phyloP scores from a whole-genome alignment of 2,329 filamentous ascomycete species.

The Thelonectria rubi region DNA sequence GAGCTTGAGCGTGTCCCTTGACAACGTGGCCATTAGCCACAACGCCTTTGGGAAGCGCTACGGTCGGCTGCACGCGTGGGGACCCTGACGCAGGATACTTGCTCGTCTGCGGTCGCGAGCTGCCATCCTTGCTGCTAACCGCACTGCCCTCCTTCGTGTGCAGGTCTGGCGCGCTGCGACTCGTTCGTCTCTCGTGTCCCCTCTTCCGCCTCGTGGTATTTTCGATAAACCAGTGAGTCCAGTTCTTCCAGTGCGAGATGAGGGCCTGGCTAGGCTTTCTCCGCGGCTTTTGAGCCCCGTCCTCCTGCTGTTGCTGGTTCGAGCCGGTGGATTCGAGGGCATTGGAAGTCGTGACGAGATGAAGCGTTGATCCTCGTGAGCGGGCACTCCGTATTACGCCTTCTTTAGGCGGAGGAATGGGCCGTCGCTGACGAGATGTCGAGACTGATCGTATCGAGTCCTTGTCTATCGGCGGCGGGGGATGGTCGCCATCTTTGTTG shows the following conservation, averaged over 20 bases:
- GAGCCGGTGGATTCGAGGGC: slow-evolving; percentile 51
- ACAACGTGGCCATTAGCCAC: slow-evolving; percentile 60
- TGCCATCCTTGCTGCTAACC: slow-evolving; percentile 60
- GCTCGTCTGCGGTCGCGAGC: slow-evolving; percentile 68
- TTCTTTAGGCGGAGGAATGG: slow-evolving; percentile 88
- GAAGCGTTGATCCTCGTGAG: slow-evolving; percentile 84
- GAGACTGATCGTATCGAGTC: slow-evolving; percentile 79
- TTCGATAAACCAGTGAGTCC: slow-evolving; percentile 71
- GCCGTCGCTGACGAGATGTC: slow-evolving; percentile 78
- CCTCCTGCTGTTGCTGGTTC: slow-evolving; percentile 43
- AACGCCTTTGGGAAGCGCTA: slow-evolving; percentile 59
- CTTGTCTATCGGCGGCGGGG: slow-evolving; percentile 80
- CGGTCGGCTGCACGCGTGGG: slow-evolving; percentile 49
- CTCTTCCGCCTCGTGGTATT: slow-evolving; percentile 64
- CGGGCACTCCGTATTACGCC: slow-evolving; percentile 72
- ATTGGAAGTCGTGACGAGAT: slow-evolving; percentile 77
- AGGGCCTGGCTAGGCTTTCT: slow-evolving; percentile 68
- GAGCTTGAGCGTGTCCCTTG: slow-evolving; percentile 41
- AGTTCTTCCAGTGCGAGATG: slow-evolving; percentile 69
- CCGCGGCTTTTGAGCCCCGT: slow-evolving; percentile 57
- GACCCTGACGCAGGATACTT: slow-evolving; percentile 59
- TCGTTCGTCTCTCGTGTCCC: slow-evolving; percentile 59
- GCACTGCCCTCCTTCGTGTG: slow-evolving; percentile 58
- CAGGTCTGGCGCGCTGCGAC: slow-evolving; percentile 68
- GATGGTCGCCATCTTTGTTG: slow-evolving; percentile 57